Evolutionary conservation across 768 basidiomycete genomes (phyloP).

Genomic region (Leucocoprinus birnbaumii): DNA sequence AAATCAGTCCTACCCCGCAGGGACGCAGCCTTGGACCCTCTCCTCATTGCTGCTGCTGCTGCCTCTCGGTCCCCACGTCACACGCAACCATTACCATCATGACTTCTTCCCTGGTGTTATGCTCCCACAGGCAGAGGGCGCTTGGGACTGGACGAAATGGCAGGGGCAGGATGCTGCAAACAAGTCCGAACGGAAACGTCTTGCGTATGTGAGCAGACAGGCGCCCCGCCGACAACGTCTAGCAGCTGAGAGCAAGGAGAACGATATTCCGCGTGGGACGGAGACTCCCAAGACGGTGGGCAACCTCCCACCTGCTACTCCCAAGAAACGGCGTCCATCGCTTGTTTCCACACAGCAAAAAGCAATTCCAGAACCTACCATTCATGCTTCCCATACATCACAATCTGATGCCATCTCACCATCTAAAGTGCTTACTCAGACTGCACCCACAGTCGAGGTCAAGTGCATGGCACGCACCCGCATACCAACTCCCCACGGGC

Average conservation of each 20-base stretch:
- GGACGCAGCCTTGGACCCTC: slow-evolving; percentile 75
- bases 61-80: slow-evolving; percentile 76
- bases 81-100: slow-evolving; percentile 85
- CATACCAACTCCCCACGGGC: slow-evolving; percentile 94
- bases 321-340: slow-evolving; percentile 41
- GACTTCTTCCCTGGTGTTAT: slow-evolving; percentile 66
- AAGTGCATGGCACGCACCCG: slow-evolving; percentile 97
- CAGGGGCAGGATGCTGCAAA: slow-evolving; percentile 36
- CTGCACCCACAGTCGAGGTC: slow-evolving; percentile 39
- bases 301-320: slow-evolving; percentile 33
- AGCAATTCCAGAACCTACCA: slow-evolving; percentile 16
- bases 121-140: slow-evolving; percentile 47
- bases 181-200: slow-evolving; percentile 40
- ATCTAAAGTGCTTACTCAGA: slow-evolving; percentile 29
- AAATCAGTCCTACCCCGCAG: slow-evolving; percentile 49
- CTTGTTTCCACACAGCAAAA: slow-evolving; percentile 19
- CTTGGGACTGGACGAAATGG: slow-evolving; percentile 60
- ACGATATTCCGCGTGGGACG: slow-evolving; percentile 35
- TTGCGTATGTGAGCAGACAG: slow-evolving; percentile 71
- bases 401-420: slow-evolving; percentile 17
- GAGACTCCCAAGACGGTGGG: slow-evolving; percentile 36
- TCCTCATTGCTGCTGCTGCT: slow-evolving; percentile 73
- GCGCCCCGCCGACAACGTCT: slow-evolving; percentile 67
- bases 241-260: slow-evolving; percentile 49
- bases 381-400: slow-evolving; percentile 20